Percentiles rank a stretch among this genome's conserved stretches.
Evolutionary conservation across 257 asterid genomes (phyloP).

Genomic region (Solanum virginianum): DNA sequence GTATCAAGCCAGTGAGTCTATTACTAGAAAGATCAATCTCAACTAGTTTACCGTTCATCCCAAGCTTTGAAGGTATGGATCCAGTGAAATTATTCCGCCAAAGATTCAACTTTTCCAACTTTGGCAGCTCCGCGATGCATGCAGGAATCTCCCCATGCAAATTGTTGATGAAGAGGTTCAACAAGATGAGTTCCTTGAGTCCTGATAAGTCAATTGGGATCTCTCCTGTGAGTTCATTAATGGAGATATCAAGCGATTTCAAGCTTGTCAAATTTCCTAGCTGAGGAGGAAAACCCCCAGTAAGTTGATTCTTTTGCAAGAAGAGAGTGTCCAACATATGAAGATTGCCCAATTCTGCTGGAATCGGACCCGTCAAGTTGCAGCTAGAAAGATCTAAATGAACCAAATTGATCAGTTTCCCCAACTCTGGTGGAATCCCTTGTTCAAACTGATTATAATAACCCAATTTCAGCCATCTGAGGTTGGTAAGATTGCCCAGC

Average conservation of each 20-base stretch:
- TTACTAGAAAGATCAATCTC: constrained; percentile 26
- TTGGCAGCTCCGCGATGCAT: constrained; percentile 20
- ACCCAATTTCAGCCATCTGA: constrained; percentile 24
- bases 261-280: constrained; percentile 18
- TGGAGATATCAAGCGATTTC: constrained; percentile 25
- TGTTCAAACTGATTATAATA: constrained; percentile 27
- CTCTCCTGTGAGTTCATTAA: constrained; percentile 24
- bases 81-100: constrained; percentile 38
- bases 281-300: constrained; percentile 21
- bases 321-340: constrained; percentile 18
- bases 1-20: constrained; percentile 29
- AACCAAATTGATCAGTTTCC: constrained; percentile 11
- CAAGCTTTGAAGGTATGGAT: constrained; percentile 20
- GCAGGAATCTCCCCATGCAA: constrained; percentile 27
- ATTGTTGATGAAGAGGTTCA: constrained; percentile 29
- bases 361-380: constrained; percentile 18
- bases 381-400: constrained; percentile 29
- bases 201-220: constrained; percentile 22
- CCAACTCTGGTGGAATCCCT: constrained; percentile 20
- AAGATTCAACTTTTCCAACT: constrained; percentile 20
- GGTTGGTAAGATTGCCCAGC: constrained; percentile 21
- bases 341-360: constrained; percentile 19
- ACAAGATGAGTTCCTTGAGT: constrained; percentile 10
- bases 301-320: constrained; percentile 28
- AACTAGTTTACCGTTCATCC: constrained; percentile 18